Percentiles rank a stretch among this genome's conserved stretches.
These are phyloP conservation scores for Coemansia guatemalensis DNA, from an alignment of 192 early-diverging fungal genomes.

Conservation along the genomic window DNA sequence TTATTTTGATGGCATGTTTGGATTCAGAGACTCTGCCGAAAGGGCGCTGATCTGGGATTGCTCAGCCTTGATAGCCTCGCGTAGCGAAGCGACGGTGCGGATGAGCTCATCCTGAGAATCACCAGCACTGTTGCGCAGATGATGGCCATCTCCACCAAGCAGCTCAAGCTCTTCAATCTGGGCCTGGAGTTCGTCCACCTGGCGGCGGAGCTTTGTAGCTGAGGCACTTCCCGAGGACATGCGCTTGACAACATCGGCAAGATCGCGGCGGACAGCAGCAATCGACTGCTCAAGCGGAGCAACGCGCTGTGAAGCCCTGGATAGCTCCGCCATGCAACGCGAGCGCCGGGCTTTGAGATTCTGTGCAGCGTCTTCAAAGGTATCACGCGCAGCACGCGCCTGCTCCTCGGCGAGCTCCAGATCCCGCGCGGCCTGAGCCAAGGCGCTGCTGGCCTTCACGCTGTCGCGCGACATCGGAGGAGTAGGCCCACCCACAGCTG, in stretches of 20 bases:
- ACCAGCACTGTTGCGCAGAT: neutral
- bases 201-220: constrained; percentile 9
- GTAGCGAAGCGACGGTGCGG: constrained; percentile 11
- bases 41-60: neutral
- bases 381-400: constrained; percentile 12
- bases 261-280: constrained; percentile 17
- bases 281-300: constrained; percentile 16
- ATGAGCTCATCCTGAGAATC: constrained; percentile 3
- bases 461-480: neutral
- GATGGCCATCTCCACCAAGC: neutral
- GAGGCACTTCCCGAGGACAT: neutral
- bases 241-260: constrained; percentile 12
- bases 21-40: neutral
- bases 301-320: constrained; percentile 1
- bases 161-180: neutral
- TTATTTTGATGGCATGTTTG: too few species aligned
- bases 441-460: neutral
- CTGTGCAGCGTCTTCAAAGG: constrained; percentile 16
- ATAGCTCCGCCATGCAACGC: constrained; percentile 10
- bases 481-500: too few species aligned
- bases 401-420: constrained; percentile 14
- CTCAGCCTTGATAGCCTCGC: constrained; percentile 6
- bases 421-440: neutral
- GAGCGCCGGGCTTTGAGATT: constrained; percentile 24
- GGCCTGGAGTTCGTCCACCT: constrained; percentile 5